These are phyloP conservation scores for Pythium vanterpoolii DNA, from an alignment of 352 stramenopile genomes.

Conservation along the genomic window DNA sequence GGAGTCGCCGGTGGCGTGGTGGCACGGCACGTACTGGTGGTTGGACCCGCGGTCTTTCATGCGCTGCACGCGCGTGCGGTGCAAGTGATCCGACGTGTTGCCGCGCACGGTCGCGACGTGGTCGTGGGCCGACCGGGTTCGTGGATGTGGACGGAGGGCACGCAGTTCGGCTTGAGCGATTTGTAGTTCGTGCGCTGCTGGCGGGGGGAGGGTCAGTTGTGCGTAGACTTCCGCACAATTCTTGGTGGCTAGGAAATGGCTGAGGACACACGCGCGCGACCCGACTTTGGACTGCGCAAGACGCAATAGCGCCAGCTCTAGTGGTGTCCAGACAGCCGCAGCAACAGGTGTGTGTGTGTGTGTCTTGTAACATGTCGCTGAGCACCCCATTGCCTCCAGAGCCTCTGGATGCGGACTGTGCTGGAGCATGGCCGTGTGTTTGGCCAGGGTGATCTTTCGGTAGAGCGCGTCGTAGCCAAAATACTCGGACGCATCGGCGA, in stretches of 20 bases:
- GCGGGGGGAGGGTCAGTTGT: slow-evolving; percentile 1
- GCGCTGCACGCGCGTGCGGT: slow-evolving; percentile 64
- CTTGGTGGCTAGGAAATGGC: slow-evolving; percentile 36
- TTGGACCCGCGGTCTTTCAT: slow-evolving; percentile 81
- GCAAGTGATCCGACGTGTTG: slow-evolving; percentile 68
- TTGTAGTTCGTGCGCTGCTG: not conserved
- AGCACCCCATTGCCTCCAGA: slow-evolving; percentile 3
- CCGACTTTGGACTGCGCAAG: slow-evolving; percentile 40
- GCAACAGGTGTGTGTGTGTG: not conserved
- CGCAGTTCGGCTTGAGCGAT: slow-evolving; percentile 10
- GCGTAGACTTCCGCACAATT: slow-evolving; percentile 39
- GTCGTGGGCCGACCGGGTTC: slow-evolving; percentile 16
- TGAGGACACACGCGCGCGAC: slow-evolving; percentile 37
- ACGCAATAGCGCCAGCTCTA: slow-evolving; percentile 42
- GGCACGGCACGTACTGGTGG: slow-evolving; percentile 68
- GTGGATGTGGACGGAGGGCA: slow-evolving; percentile 7
- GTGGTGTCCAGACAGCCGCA: slow-evolving; percentile 27
- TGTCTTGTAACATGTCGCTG: slow-evolving; percentile 4
- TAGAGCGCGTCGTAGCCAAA: slow-evolving; percentile 50
- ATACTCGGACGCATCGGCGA: slow-evolving; percentile 54
- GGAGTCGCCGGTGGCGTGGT: slow-evolving; percentile 33
- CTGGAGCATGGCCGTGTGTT: slow-evolving; percentile 6
- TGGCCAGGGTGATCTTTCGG: slow-evolving; percentile 34
- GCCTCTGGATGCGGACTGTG: not conserved
- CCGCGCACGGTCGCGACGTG: slow-evolving; percentile 30